Conservation (phyloP, 2,329 filamentous ascomycete species). For the Fusarium neocosmosporiellum region DNA sequence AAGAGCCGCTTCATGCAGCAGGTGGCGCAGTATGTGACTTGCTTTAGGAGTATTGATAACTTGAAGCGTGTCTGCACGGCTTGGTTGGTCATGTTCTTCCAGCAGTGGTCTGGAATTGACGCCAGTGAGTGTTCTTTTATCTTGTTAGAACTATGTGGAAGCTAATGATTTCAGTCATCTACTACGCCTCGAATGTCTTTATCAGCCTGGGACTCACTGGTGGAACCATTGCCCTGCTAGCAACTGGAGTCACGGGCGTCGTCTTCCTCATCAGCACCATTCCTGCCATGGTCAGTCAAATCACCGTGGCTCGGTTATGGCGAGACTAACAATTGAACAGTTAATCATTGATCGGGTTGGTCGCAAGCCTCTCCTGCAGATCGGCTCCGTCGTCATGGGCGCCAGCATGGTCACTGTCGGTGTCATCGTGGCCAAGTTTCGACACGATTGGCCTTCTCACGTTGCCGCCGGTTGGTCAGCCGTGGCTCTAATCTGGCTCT, state of each 20-base stretch:
- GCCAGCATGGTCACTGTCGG: slow-evolving; percentile 30
- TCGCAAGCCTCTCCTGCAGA: slow-evolving; percentile 53
- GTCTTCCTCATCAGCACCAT: slow-evolving; percentile 66
- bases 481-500: slow-evolving; percentile 54
- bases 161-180: slow-evolving; percentile 51
- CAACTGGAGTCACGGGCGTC: slow-evolving; percentile 78
- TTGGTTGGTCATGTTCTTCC: slow-evolving; percentile 71
- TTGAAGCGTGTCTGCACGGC: slow-evolving; percentile 74
- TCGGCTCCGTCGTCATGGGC: slow-evolving; percentile 52
- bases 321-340: background rate
- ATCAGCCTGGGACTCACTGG: slow-evolving; percentile 70
- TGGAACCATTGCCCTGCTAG: slow-evolving; percentile 70
- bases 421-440: slow-evolving; percentile 34
- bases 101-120: slow-evolving; percentile 52
- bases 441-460: slow-evolving; percentile 45
- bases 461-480: slow-evolving; percentile 52
- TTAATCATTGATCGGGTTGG: slow-evolving; percentile 54
- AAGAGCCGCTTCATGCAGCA: slow-evolving; percentile 53
- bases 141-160: background rate
- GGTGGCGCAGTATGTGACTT: slow-evolving; percentile 60
- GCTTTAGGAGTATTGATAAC: slow-evolving; percentile 53
- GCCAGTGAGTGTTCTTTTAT: slow-evolving; percentile 1
- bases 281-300: slow-evolving; percentile 42
- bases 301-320: fast-evolving
- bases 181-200: slow-evolving; percentile 67